phyloP scores from a whole-genome alignment of 2,329 filamentous ascomycete species.

The Fusarium miscanthi region DNA sequence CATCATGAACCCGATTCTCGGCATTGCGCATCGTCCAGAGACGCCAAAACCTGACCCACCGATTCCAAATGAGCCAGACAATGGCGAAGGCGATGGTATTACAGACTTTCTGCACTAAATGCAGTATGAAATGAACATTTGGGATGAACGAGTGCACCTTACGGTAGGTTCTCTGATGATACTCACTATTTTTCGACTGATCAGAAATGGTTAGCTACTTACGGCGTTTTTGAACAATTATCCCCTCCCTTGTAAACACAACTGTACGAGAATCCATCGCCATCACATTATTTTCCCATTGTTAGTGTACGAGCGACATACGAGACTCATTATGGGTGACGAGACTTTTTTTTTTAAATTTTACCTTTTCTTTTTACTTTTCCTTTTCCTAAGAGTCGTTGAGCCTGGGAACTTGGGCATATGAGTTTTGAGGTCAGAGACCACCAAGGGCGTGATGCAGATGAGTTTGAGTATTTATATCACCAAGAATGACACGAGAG shows the following conservation, averaged over 20 bases:
- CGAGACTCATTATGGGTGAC: no score
- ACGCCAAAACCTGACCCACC: conserved; percentile 48
- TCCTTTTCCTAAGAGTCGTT: conserved; percentile 1
- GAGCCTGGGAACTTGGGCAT: neutral
- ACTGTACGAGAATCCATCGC: conserved; percentile 11
- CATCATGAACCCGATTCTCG: conserved; percentile 19
- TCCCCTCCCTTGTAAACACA: neutral
- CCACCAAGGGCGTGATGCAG: neutral
- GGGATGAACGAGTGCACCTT: neutral
- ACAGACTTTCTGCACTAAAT: conserved; percentile 42
- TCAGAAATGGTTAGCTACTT: conserved; percentile 22
- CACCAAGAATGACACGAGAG: neutral
- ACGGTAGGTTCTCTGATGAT: conserved; percentile 19
- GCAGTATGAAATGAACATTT: neutral
- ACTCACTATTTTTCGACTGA: conserved; percentile 17
- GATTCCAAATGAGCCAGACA: conserved; percentile 47
- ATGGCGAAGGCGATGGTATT: conserved; percentile 48
- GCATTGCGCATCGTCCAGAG: conserved; percentile 45
- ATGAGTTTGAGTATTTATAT: neutral
- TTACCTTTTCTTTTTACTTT: neutral
- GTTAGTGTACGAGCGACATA: neutral
- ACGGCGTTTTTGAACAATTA: conserved; percentile 15
- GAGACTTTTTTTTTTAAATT: no score
- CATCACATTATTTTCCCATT: neutral
- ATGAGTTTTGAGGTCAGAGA: neutral